Evolutionary conservation across 495 filamentous ascomycete species (phyloP), one percentile per base, ranked within the genome.

Genomic region (Penicillium daleae): DNA sequence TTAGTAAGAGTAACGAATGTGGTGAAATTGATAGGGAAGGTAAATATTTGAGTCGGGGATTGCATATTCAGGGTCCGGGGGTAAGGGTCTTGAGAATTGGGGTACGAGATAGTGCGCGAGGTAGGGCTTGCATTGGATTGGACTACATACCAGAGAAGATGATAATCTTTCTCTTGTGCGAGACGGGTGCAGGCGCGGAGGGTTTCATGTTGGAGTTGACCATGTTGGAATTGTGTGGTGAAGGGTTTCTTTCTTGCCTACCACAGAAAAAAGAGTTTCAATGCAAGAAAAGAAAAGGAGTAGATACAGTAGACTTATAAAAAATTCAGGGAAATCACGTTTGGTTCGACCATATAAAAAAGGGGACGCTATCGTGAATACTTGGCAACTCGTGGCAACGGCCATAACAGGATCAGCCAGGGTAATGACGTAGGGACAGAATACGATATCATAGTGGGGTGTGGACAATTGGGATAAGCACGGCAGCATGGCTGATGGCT

Each of bases 71-170:
- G 44, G 44, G 44, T 27, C 21, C 10, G 27, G 44, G 22, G 22
- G 12, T 12, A 26, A 15, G 2, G 9, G 44, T 48, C 22, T n/a
- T n/a, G n/a, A 40, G 57, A 26, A 17, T 8, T 19, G n/a, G 22
- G n/a, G 59, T 26, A 32, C 15, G 6, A 35, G 9, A 33, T 0
- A 35, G 10, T 35, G 33, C 9, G 33, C 9, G 33, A 12, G 29
- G 12, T 8, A 19, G 17, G 8, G 24, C 6, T n/a, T n/a, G 8
- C 24, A 27, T 39, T 40, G n/a, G 17, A 19, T 27, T 12, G 31
- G 37, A 8, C 6, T 42, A 35, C 66, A 51, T 74, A 74, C 71
- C 71, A 10, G 71, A 74, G 51, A 74, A 74, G 63, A 74, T 72
- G 32, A 70, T 63, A 13, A 74, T 72, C 65, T 74, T 74, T 66